Conservation (phyloP, 768 basidiomycete species). For the Phlegmacium glaucopus region DNA sequence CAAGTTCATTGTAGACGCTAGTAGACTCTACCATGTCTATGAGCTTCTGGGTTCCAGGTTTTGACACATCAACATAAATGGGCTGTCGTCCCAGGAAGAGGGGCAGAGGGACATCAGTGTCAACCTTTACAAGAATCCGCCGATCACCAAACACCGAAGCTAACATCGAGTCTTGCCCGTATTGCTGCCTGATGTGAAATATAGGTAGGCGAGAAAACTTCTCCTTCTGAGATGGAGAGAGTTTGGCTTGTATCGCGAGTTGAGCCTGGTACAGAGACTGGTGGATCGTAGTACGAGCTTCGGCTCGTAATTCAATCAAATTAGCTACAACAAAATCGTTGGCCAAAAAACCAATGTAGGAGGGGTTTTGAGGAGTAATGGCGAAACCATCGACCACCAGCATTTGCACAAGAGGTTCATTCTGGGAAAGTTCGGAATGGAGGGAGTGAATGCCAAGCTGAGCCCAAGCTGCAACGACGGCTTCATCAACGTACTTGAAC, state of each 20-base stretch:
- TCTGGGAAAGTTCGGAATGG: not conserved
- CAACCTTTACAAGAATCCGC: constrained; percentile 2
- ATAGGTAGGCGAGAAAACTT: too few species aligned
- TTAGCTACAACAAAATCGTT: too few species aligned
- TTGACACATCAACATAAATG: constrained; percentile 10
- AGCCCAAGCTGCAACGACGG: constrained; percentile 4
- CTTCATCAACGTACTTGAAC: not conserved
- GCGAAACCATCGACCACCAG: not conserved
- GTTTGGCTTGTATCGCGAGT: too few species aligned
- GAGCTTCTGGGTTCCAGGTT: constrained; percentile 2
- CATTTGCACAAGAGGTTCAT: not conserved
- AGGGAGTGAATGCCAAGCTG: constrained; percentile 5
- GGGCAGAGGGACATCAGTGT: constrained; percentile 9
- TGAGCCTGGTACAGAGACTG: too few species aligned
- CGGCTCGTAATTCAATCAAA: too few species aligned
- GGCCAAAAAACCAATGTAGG: not conserved
- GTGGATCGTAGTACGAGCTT: too few species aligned
- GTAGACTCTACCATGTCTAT: constrained; percentile 1
- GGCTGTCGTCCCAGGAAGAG: not conserved
- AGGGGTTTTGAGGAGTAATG: not conserved
- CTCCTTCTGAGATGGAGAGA: too few species aligned
- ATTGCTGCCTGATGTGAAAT: not conserved
- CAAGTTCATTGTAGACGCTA: constrained; percentile 1
- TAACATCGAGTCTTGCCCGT: not conserved
- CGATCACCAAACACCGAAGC: not conserved